Percentiles rank a stretch among this genome's conserved stretches.
Evolutionary conservation across 2,329 filamentous ascomycete species (phyloP).

Genomic region (Colletotrichum sp.): DNA sequence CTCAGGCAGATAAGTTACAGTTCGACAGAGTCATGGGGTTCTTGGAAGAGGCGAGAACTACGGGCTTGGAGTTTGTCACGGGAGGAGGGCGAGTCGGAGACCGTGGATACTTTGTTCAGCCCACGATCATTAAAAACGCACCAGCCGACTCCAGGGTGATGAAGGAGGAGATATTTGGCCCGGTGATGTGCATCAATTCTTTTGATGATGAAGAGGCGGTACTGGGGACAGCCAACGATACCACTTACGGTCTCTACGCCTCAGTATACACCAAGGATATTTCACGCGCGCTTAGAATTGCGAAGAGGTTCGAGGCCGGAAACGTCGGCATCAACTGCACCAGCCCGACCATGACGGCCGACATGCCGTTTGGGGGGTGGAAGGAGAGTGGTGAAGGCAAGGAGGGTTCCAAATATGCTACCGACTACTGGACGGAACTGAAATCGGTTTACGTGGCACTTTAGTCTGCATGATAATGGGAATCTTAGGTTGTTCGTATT

Average conservation of each 20-base stretch:
- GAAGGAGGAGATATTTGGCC: constrained; percentile 69
- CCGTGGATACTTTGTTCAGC: constrained; percentile 52
- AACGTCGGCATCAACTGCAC: neutral
- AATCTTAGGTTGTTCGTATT: neutral
- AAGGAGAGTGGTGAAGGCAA: constrained; percentile 5
- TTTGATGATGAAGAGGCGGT: constrained; percentile 58
- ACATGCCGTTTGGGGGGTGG: constrained; percentile 5
- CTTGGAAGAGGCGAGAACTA: constrained; percentile 27
- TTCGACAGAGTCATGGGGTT: constrained; percentile 42
- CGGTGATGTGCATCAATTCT: constrained; percentile 48
- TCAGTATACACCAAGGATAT: neutral
- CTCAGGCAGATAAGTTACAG: constrained; percentile 44
- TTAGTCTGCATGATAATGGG: neutral
- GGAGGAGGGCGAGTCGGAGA: constrained; percentile 63
- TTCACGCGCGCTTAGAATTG: neutral
- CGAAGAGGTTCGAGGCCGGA: neutral
- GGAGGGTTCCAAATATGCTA: neutral
- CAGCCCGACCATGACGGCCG: neutral
- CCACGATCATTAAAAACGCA: neutral
- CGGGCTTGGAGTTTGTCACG: constrained; percentile 72
- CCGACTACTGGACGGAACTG: neutral
- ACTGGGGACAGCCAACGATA: constrained; percentile 55
- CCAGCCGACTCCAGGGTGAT: neutral
- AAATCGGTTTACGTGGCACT: neutral
- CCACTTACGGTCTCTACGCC: constrained; percentile 37